phyloP scores from a whole-genome alignment of 2,329 filamentous ascomycete genomes.

The Cladosporium sp. region DNA sequence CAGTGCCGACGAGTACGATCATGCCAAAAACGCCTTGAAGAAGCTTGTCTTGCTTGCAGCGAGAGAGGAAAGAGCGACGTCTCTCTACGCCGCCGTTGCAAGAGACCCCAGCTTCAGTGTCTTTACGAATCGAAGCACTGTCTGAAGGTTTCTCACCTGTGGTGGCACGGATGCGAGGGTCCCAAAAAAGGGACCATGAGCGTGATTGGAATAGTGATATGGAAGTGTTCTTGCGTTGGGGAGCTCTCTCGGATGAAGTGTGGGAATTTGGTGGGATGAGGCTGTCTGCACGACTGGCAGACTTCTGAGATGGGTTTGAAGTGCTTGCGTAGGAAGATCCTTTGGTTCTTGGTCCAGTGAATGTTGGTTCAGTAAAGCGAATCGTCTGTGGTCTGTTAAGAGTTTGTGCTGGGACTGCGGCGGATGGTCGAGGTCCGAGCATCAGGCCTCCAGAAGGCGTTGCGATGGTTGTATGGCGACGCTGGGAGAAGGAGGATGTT shows the following conservation, averaged over 20 bases:
- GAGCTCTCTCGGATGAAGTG: neutral
- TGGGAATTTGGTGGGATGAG: neutral
- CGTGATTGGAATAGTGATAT: neutral
- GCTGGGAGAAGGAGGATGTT: neutral
- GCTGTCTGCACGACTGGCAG: neutral
- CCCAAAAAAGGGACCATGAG: neutral
- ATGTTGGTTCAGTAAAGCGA: neutral
- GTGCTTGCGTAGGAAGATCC: neutral
- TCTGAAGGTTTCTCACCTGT: neutral
- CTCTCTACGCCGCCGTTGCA: neutral
- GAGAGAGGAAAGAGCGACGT: neutral
- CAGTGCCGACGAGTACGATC: neutral
- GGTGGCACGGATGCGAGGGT: neutral
- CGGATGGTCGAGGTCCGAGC: neutral
- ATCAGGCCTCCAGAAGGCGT: neutral
- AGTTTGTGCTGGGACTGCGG: neutral
- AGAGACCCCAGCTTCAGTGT: neutral
- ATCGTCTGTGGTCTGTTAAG: conserved; percentile 1
- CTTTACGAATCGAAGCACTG: neutral
- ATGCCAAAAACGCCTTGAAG: conserved; percentile 1
- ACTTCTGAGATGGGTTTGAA: neutral
- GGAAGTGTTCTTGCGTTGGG: neutral
- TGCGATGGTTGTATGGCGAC: neutral
- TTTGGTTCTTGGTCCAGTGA: neutral
- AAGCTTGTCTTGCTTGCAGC: neutral